Evolutionary conservation across 192 early-diverging fungal species (phyloP), one percentile per base, ranked within the genome.

Genomic region (Backusella sp.): DNA sequence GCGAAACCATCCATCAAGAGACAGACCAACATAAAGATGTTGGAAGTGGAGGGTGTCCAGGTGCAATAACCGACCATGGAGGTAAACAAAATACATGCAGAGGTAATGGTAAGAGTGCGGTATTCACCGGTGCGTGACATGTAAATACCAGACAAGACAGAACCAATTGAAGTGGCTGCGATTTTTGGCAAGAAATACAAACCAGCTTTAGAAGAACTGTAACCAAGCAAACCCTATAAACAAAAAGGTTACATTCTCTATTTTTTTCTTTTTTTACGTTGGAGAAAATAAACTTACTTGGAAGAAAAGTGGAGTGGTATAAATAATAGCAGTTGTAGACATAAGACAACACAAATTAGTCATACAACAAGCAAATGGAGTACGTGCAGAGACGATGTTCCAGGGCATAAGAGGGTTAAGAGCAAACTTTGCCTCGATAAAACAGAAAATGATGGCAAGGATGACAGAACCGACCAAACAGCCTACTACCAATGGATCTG

Each of bases 341-440:
- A 85, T 85, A 49, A 77, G 36, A 12, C 84, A 26, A 70, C 84
- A 85, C 37, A 94, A 79, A 59, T 90, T 92, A 76, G 77, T 68
- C 4, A 74, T 46, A 15, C 75, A 80, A 12, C 72, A 76, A 28
- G 79, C 79, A 6, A 83, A 75, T 11, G 80, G 77, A 15, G 77
- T 83, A 7, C 87, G 90, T 44, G 78, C 77, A 62, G 82, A 84
- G 76, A 91, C 85, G 67, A 92, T 76, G 17, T 79, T 81, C 49
- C 88, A 82, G 1, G 91, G 91, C 70, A 94, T 81, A 17, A 95
- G 80, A 3, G 95, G 93, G 34, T 88, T 88, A 19, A 74, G 73
- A 0, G 94, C 84, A 26, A 88, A 66, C 41, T 87, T 88, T 70
- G 86, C 82, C 79, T 96, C 93, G 46, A 83, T 68, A 19, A 74